Conservation (phyloP, 1,139 yeast species). For the Zygosaccharomyces sapae region DNA sequence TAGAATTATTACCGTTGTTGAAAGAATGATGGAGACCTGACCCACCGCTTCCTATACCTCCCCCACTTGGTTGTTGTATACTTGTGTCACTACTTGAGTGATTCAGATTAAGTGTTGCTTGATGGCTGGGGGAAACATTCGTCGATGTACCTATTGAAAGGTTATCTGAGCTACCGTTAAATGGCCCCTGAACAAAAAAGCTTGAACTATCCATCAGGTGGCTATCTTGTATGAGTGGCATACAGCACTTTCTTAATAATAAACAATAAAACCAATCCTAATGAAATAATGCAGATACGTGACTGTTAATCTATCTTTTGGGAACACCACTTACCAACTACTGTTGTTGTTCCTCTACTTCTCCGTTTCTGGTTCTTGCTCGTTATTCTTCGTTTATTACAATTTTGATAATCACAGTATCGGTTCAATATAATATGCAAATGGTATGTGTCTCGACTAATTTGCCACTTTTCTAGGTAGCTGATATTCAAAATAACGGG, state of each 20-base stretch:
- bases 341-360: background rate
- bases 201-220: constrained; percentile 21
- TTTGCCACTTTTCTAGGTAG: background rate
- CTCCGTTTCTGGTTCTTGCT: background rate
- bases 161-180: constrained; percentile 21
- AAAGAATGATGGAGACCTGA: constrained; percentile 11
- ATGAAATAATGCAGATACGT: background rate
- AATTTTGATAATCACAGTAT: background rate
- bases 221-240: constrained; percentile 16
- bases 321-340: constrained; percentile 1
- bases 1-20: constrained; percentile 16
- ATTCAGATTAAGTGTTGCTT: constrained; percentile 16
- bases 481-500: constrained; percentile 4
- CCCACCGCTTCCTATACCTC: constrained; percentile 3
- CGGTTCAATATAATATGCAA: constrained; percentile 4
- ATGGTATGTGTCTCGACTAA: constrained; percentile 3
- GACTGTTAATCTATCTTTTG: background rate
- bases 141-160: constrained; percentile 14
- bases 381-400: background rate
- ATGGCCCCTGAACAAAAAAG: constrained; percentile 22
- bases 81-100: constrained; percentile 18
- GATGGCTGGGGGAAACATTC: constrained; percentile 19
- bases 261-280: background rate
- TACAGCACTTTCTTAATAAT: constrained; percentile 4
- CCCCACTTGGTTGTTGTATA: constrained; percentile 21